Evolutionary conservation across 345 rosid species (phyloP).

Genomic region (Eutrema heterophyllum): DNA sequence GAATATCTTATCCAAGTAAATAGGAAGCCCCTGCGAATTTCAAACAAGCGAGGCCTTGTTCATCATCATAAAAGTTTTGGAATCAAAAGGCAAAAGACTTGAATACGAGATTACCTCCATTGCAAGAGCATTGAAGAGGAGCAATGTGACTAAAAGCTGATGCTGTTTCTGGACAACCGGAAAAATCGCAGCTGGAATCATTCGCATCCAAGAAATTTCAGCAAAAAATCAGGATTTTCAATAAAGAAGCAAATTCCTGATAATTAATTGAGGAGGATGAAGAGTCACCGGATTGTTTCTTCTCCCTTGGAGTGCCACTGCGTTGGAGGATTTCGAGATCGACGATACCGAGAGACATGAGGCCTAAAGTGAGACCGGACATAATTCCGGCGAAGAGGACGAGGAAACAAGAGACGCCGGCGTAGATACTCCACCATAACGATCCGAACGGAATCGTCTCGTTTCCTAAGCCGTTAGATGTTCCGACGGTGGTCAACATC

Average conservation of each 20-base stretch:
- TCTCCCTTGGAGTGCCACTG: constrained; percentile 70
- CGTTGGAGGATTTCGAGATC: constrained; percentile 93
- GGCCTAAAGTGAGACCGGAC: constrained; percentile 94
- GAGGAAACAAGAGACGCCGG: constrained; percentile 65
- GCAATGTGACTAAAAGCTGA: constrained; percentile 90
- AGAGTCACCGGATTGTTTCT: constrained; percentile 78
- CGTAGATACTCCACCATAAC: constrained; percentile 55
- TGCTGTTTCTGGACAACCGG: constrained; percentile 95
- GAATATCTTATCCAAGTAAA: constrained; percentile 86
- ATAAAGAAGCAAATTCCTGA: background rate
- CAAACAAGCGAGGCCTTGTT: background rate
- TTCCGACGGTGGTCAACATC: constrained; percentile 36
- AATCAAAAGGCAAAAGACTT: background rate
- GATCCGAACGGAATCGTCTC: constrained; percentile 60
- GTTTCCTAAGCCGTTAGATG: constrained; percentile 13
- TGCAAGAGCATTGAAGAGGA: constrained; percentile 77
- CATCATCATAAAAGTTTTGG: background rate
- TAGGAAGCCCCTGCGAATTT: constrained; percentile 80
- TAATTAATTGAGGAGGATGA: background rate
- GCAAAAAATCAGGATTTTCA: background rate
- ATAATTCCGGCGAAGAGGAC: constrained; percentile 92
- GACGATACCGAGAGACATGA: constrained; percentile 90
- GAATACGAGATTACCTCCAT: constrained; percentile 65
- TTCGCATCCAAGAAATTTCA: background rate
- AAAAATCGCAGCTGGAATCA: constrained; percentile 55